Evolutionary conservation across 176 grass and related monocot species (phyloP).

Genomic region (Musa schizocarpa): DNA sequence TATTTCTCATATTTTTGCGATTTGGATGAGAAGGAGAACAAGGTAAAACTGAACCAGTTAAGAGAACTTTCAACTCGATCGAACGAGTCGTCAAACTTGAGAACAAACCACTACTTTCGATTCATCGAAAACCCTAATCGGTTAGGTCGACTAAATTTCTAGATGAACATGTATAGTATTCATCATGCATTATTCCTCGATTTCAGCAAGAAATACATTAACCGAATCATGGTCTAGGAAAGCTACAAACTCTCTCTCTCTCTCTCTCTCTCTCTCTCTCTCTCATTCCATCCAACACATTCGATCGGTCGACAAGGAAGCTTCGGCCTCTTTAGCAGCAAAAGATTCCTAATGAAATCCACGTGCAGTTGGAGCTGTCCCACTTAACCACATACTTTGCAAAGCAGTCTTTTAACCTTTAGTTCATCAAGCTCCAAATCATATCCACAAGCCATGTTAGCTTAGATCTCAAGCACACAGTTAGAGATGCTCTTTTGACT

Average conservation of each 20-base stretch:
- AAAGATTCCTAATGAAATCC: conserved; percentile 7
- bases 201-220: neutral
- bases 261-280: neutral
- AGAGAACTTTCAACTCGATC: too few relatives aligned
- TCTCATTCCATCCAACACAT: neutral
- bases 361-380: neutral
- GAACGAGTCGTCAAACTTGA: too few relatives aligned
- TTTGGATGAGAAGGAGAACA: too few relatives aligned
- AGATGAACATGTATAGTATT: too few relatives aligned
- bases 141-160: too few relatives aligned
- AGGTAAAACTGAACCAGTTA: too few relatives aligned
- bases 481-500: conserved; percentile 6
- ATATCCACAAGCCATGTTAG: conserved; percentile 6
- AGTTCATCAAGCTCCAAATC: neutral
- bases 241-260: neutral
- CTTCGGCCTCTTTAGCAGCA: neutral
- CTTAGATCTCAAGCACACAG: conserved; percentile 10
- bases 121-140: too few relatives aligned
- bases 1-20: too few relatives aligned
- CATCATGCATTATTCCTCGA: too few relatives aligned
- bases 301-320: too few relatives aligned
- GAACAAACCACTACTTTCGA: too few relatives aligned
- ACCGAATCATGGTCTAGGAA: neutral
- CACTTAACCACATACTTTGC: conserved; percentile 2
- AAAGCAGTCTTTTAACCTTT: conserved; percentile 7